phyloP scores from a whole-genome alignment of 306 rosid genomes.

The Cucumis hystrix region DNA sequence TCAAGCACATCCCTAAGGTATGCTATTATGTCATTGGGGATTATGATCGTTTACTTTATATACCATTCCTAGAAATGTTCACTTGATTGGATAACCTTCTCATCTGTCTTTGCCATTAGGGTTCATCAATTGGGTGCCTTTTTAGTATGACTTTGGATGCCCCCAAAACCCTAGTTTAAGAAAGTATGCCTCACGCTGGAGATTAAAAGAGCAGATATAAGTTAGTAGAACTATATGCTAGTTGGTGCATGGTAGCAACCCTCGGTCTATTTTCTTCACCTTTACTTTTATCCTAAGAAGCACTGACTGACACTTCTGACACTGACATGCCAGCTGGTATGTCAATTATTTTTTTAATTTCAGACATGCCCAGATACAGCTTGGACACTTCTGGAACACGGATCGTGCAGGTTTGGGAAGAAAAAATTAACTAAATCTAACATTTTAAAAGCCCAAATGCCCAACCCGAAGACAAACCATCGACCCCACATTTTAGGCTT shows the following conservation, averaged over 20 bases:
- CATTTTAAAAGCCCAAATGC: too few relatives aligned
- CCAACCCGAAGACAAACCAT: too few relatives aligned
- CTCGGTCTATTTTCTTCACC: neutral
- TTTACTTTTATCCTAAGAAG: neutral
- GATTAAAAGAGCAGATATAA: neutral
- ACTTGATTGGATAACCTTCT: neutral
- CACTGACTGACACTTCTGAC: too few relatives aligned
- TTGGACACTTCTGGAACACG: too few relatives aligned
- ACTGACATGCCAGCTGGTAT: too few relatives aligned
- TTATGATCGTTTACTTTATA: slow-evolving; percentile 2
- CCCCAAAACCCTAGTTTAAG: neutral
- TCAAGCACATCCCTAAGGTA: slow-evolving; percentile 97
- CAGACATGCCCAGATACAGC: too few relatives aligned
- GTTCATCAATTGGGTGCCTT: neutral
- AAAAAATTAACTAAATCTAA: too few relatives aligned
- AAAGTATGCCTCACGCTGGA: neutral
- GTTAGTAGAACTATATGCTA: neutral
- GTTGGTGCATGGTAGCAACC: neutral
- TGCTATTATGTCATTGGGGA: slow-evolving; percentile 7
- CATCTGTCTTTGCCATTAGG: neutral
- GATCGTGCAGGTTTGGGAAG: too few relatives aligned
- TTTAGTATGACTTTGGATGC: neutral
- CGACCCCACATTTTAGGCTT: too few relatives aligned
- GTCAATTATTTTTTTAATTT: too few relatives aligned
- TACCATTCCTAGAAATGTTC: neutral